These are phyloP conservation scores for Gnomoniopsis smithogilvyi DNA, from an alignment of 2,329 filamentous ascomycete species.

Conservation along the genomic window DNA sequence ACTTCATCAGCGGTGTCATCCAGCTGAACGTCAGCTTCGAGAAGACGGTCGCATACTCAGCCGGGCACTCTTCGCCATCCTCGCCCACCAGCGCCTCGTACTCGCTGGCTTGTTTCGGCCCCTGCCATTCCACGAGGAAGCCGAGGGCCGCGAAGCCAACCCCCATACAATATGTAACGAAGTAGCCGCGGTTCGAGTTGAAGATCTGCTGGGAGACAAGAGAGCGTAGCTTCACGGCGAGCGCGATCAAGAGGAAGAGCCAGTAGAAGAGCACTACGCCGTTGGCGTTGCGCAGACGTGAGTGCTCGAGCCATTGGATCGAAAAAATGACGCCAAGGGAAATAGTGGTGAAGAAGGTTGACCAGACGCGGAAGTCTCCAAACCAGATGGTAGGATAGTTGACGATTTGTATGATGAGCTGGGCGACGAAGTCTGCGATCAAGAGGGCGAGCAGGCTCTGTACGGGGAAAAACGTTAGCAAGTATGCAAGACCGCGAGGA, in stretches of 20 bases:
- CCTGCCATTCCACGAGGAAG: conserved; percentile 80
- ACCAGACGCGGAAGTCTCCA: conserved; percentile 83
- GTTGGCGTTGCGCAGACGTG: conserved; percentile 78
- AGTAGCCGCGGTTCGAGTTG: conserved; percentile 65
- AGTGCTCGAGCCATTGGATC: conserved; percentile 85
- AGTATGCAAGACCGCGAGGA: background rate
- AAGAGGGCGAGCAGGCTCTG: conserved; percentile 63
- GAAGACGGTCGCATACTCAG: conserved; percentile 92
- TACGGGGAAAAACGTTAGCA: conserved; percentile 13
- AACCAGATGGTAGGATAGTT: conserved; percentile 68
- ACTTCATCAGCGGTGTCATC: conserved; percentile 99
- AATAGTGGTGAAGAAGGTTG: conserved; percentile 66
- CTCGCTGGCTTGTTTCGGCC: conserved; percentile 70
- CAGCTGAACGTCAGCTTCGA: conserved; percentile 91
- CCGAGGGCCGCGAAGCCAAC: conserved; percentile 67
- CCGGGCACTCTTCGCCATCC: conserved; percentile 56
- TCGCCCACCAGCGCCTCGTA: conserved; percentile 58
- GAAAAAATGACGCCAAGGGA: conserved; percentile 73
- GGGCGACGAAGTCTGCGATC: conserved; percentile 64
- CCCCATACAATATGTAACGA: conserved; percentile 70
- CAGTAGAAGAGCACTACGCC: conserved; percentile 90
- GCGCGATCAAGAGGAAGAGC: conserved; percentile 77
- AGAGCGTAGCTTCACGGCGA: conserved; percentile 80
- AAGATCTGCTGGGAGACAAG: conserved; percentile 76
- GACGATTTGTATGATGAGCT: conserved; percentile 74